Evolutionary conservation across 192 early-diverging fungal species (phyloP).

Genomic region (Coemansia sp.): DNA sequence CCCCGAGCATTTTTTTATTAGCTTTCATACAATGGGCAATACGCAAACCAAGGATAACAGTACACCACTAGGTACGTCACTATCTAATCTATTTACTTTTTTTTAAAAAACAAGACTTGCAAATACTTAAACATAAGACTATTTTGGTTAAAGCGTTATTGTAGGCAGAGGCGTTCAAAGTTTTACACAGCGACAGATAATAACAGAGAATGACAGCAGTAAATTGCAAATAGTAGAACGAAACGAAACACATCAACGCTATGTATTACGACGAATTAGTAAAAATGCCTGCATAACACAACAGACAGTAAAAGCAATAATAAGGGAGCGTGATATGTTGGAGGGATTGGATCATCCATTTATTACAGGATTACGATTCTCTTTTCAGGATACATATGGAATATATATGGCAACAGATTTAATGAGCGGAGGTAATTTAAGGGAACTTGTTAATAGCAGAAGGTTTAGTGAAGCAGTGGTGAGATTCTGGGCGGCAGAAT

Average conservation of each 20-base stretch:
- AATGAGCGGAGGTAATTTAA: conserved; percentile 87
- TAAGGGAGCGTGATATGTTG: conserved; percentile 79
- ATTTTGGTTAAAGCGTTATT: no score
- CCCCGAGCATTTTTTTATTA: neutral
- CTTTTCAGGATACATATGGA: conserved; percentile 91
- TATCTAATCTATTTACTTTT: neutral
- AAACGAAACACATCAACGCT: conserved; percentile 68
- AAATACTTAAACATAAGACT: neutral
- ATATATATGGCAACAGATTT: conserved; percentile 88
- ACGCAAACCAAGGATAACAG: neutral
- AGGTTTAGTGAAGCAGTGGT: conserved; percentile 68
- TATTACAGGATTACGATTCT: conserved; percentile 80
- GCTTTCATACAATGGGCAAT: neutral
- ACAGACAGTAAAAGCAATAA: conserved; percentile 73
- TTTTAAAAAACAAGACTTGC: no score
- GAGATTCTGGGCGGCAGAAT: conserved; percentile 83
- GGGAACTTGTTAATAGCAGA: conserved; percentile 58
- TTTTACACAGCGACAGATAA: conserved; percentile 80
- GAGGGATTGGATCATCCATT: conserved; percentile 80
- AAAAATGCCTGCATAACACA: conserved; percentile 80
- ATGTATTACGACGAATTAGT: conserved; percentile 91
- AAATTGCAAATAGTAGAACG: conserved; percentile 89
- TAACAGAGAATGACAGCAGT: conserved; percentile 87
- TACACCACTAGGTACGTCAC: neutral
- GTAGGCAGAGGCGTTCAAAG: conserved; percentile 60